Conservation (phyloP, 1,284 basidiomycete species). For the Ustilago shanxiensis region DNA sequence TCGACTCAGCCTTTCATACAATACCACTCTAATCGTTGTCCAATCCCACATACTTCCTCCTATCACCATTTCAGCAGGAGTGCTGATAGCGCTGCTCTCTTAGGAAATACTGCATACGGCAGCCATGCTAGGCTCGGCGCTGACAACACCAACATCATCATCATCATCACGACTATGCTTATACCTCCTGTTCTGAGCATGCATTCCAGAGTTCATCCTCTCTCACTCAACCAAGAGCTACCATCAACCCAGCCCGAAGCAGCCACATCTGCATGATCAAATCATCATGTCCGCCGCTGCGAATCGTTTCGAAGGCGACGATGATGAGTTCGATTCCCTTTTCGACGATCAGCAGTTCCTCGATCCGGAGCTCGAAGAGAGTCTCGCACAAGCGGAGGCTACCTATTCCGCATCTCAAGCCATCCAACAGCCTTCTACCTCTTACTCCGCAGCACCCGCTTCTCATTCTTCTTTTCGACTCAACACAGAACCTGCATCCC, state of each 20-base stretch:
- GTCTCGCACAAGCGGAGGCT: constrained; percentile 46
- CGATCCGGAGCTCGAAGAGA: constrained; percentile 49
- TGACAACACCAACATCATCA: too few relatives aligned
- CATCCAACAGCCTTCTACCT: constrained; percentile 6
- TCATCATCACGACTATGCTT: not conserved
- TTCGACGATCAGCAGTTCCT: constrained; percentile 41
- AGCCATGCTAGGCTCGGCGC: not conserved
- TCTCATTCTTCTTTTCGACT: constrained; percentile 19
- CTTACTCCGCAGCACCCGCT: constrained; percentile 1
- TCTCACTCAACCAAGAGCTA: not conserved
- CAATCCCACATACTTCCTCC: not conserved
- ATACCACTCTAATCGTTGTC: too few relatives aligned
- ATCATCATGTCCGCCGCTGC: constrained; percentile 7
- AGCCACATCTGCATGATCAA: not conserved
- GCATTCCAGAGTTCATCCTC: not conserved
- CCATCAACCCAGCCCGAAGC: not conserved
- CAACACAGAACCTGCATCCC: constrained; percentile 5
- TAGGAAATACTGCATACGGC: not conserved
- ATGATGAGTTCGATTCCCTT: constrained; percentile 50
- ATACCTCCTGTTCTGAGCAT: not conserved
- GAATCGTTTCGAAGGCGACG: constrained; percentile 11
- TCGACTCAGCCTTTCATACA: not conserved
- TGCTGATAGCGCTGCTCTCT: not conserved
- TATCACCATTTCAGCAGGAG: not conserved
- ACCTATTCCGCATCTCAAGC: constrained; percentile 45